These are phyloP conservation scores for Microsporum ferrugineum DNA, from an alignment of 2,329 filamentous ascomycete genomes.

Conservation along the genomic window DNA sequence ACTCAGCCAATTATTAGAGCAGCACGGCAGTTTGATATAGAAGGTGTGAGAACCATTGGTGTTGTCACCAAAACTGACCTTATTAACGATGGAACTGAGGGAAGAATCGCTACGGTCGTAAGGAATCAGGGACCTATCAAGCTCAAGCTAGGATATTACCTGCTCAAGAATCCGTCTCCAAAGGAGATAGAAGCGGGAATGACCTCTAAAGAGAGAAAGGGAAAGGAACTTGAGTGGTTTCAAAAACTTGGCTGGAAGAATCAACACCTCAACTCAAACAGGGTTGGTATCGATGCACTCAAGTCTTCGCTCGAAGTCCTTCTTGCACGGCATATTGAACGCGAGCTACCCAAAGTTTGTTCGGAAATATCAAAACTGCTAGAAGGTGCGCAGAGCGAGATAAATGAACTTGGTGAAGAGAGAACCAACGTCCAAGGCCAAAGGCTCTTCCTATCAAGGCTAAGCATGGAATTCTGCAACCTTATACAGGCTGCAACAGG, in stretches of 20 bases:
- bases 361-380: conserved; percentile 2
- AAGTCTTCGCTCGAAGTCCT: conserved; percentile 32
- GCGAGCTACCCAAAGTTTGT: conserved; percentile 30
- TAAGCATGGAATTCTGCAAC: neutral
- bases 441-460: conserved; percentile 1
- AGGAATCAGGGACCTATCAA: neutral
- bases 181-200: neutral
- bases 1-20: conserved; percentile 38
- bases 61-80: conserved; percentile 52
- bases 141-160: neutral
- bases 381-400: neutral
- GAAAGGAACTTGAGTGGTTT: neutral
- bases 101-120: neutral
- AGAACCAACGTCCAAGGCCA: neutral
- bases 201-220: neutral
- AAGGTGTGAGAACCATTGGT: conserved; percentile 32
- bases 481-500: neutral
- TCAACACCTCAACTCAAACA: conserved; percentile 26
- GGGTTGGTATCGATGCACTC: conserved; percentile 34
- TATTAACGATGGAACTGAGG: neutral
- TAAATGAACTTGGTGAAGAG: conserved; percentile 6
- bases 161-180: neutral
- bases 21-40: conserved; percentile 27
- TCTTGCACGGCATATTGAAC: conserved; percentile 32
- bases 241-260: conserved; percentile 3